Conservation (phyloP, 2,329 filamentous ascomycete genomes). For the Kalaharituber pfeilii region DNA sequence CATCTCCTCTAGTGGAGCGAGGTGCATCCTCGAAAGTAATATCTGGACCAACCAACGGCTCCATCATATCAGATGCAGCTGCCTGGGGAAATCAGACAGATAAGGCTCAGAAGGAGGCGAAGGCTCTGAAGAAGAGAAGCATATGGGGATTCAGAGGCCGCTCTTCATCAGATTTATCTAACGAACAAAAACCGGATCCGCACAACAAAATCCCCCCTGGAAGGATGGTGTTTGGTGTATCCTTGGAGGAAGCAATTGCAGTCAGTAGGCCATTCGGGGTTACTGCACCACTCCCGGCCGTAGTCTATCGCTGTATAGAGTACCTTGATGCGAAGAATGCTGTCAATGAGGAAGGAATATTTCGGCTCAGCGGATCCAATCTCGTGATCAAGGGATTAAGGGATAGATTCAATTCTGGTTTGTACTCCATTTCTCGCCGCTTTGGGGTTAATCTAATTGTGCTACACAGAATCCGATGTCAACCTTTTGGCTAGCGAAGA, state of each 20-base stretch:
- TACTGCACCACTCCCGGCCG: constrained; percentile 63
- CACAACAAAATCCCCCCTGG: constrained; percentile 19
- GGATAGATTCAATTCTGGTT: constrained; percentile 65
- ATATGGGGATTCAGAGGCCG: constrained; percentile 48
- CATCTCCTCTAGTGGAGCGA: constrained; percentile 25
- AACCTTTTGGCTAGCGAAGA: constrained; percentile 74
- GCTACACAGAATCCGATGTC: constrained; percentile 55
- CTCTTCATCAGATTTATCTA: constrained; percentile 49
- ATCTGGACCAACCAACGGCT: constrained; percentile 68
- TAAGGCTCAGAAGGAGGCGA: constrained; percentile 47
- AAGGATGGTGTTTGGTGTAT: constrained; percentile 55
- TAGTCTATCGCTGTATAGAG: constrained; percentile 89
- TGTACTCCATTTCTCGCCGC: constrained; percentile 1
- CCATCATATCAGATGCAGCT: constrained; percentile 65
- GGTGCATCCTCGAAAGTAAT: constrained; percentile 38
- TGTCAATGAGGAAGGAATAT: constrained; percentile 78
- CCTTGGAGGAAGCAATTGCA: constrained; percentile 70
- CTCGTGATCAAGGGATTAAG: constrained; percentile 78
- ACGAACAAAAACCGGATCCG: constrained; percentile 26
- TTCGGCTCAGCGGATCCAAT: constrained; percentile 92
- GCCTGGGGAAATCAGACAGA: constrained; percentile 44
- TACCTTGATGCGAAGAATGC: constrained; percentile 75
- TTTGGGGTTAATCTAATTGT: not conserved
- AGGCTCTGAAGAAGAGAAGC: constrained; percentile 36
- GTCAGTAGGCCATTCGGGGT: constrained; percentile 57